A percentile compares a stretch with the other conserved stretches of the same genome.
Evolutionary conservation across 192 early-diverging fungal species (phyloP).

Genomic region (Polychytrium aggregatum): DNA sequence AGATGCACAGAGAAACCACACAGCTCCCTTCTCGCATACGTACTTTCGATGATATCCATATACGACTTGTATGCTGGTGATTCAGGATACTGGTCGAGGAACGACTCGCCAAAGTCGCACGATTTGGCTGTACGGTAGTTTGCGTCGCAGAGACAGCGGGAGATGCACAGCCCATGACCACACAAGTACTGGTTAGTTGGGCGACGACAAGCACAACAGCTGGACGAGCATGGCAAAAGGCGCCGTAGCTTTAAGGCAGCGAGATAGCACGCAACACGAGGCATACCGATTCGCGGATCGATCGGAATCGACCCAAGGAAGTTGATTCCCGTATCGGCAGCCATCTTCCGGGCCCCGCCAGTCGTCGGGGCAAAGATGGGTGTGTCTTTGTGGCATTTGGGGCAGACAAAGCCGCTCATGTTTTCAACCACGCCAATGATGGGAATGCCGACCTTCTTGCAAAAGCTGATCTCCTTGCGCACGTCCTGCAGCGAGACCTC

Average conservation of each 20-base stretch:
- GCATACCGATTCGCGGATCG: constrained; percentile 59
- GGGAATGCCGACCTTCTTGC: constrained; percentile 36
- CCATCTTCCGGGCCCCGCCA: constrained; percentile 87
- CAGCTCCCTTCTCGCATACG: too few species aligned
- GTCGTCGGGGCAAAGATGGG: constrained; percentile 70
- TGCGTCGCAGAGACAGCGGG: too few species aligned
- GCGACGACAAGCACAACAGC: not conserved
- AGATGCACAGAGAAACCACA: too few species aligned
- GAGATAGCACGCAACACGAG: not conserved
- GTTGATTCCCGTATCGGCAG: constrained; percentile 67
- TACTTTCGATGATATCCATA: constrained; percentile 21
- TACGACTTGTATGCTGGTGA: constrained; percentile 62
- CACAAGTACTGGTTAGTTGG: too few species aligned
- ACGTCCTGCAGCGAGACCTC: constrained; percentile 50
- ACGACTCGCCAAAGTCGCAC: constrained; percentile 82
- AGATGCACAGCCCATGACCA: too few species aligned
- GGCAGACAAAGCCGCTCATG: constrained; percentile 39
- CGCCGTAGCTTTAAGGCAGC: not conserved
- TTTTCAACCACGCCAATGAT: constrained; percentile 44
- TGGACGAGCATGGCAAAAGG: not conserved
- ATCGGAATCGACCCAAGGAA: constrained; percentile 90
- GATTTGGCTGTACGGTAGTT: constrained; percentile 37
- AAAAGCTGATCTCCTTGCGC: constrained; percentile 46
- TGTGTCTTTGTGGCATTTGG: constrained; percentile 56
- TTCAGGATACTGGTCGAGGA: constrained; percentile 77